Percentiles rank a stretch among this genome's conserved stretches.
Conservation (phyloP, 2,329 filamentous ascomycete species). For the Ascochyta clinopodiicola region DNA sequence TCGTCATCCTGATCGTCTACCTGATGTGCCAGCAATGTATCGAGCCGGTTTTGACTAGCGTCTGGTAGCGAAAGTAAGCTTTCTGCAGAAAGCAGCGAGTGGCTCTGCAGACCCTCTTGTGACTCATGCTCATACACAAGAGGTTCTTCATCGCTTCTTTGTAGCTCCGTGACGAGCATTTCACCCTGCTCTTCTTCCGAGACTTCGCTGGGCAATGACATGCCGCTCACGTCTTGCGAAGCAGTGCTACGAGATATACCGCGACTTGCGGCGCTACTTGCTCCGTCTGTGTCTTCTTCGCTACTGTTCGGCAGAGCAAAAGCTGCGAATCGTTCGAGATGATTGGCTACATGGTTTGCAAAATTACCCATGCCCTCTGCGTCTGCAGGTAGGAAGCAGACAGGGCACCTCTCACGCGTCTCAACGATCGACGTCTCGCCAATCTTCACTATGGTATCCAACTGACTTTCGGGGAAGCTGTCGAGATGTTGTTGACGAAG, state of each 20-base stretch:
- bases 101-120: not conserved
- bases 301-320: constrained; percentile 42
- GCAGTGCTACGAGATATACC: constrained; percentile 28
- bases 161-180: not conserved
- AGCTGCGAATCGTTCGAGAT: constrained; percentile 44
- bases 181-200: constrained; percentile 5
- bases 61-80: constrained; percentile 37
- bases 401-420: constrained; percentile 38
- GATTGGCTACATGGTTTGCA: constrained; percentile 47
- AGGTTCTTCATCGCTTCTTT: not conserved
- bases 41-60: constrained; percentile 27
- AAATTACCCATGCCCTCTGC: constrained; percentile 34
- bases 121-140: not conserved
- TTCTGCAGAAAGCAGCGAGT: constrained; percentile 29
- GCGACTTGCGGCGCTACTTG: constrained; percentile 40
- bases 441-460: constrained; percentile 39
- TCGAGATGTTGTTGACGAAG: constrained; percentile 37
- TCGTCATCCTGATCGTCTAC: not conserved
- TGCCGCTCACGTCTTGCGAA: constrained; percentile 25
- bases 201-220: constrained; percentile 26
- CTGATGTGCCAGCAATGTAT: constrained; percentile 20
- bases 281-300: constrained; percentile 40
- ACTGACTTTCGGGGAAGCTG: constrained; percentile 37
- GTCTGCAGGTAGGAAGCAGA: constrained; percentile 36
- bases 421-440: constrained; percentile 44